Evolutionary conservation across 805 yeast genomes (phyloP), one percentile per base, ranked within the genome.

Genomic region (Candida sonorensis): DNA sequence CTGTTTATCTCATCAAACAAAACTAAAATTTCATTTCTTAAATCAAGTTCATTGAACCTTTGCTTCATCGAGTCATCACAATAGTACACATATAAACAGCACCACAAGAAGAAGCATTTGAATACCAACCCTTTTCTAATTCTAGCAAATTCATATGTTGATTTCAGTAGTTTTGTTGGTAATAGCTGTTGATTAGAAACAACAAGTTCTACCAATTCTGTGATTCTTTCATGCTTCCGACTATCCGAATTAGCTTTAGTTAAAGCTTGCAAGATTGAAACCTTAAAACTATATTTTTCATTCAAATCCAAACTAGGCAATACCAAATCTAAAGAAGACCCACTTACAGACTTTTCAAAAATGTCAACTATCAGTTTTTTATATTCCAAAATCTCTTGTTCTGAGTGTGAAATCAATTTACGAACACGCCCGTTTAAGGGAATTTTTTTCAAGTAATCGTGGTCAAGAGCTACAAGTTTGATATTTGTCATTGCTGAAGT

Each of bases 371-470:
- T n/a, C n/a, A n/a, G n/a, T n/a, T 30, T 17, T 24, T 34, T 31
- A 18, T 34, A 31, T 11, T 26, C 30, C 15, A 16, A 6, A 8
- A 34, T 10, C 10, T 34, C 35, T 9, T 19, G 18, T 13, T 28
- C 17, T 4, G 41, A 34, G 5, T 34, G 25, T 2, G 23, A 20
- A 3, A 27, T 27, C 8, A 26, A 15, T 17, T 29, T 34, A 10
- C 41, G 13, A 6, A 37, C 29, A 18, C 17, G 20, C 2, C 35
- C 18, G 2, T 29, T 21, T 12, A 15, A 10, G 4, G 42, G 39
- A 20, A 23, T n/a, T 5, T n/a, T 23, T 16, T 23, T 26, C 21
- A 38, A 25, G 29, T 20, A 30, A 10, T 17, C 25, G 5, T 16
- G 10, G 10, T 31, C 29, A 5, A 31, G 24, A 10, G 20, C 27